These are phyloP conservation scores for Rhytidhysteron rufulum DNA, from an alignment of 2,329 filamentous ascomycete genomes.

Conservation along the genomic window DNA sequence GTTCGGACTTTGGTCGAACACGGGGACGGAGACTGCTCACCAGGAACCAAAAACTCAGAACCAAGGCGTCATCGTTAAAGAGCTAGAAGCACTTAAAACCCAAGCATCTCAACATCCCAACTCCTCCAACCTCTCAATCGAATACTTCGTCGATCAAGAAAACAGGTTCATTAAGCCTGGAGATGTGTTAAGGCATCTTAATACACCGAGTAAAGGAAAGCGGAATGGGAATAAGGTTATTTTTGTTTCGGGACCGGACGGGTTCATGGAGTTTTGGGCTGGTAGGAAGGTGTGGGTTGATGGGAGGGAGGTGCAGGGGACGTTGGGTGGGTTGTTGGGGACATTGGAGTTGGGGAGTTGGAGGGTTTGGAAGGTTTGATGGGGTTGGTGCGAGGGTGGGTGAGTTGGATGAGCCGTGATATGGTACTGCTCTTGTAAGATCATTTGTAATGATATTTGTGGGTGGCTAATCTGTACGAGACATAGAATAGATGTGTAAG, in stretches of 20 bases:
- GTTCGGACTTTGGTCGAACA: conserved; percentile 13
- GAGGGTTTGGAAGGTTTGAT: conserved; percentile 56
- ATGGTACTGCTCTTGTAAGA: no score
- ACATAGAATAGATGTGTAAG: no score
- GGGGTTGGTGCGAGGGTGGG: no score
- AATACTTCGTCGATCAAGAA: conserved; percentile 82
- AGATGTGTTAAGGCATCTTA: conserved; percentile 27
- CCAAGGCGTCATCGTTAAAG: conserved; percentile 53
- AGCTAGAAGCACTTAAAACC: conserved; percentile 61
- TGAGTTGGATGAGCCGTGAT: no score
- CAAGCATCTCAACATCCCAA: conserved; percentile 28
- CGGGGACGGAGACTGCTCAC: no score
- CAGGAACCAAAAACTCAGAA: conserved; percentile 14
- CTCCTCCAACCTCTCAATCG: conserved; percentile 45
- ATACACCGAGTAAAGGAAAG: conserved; percentile 12
- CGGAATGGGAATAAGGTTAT: conserved; percentile 59
- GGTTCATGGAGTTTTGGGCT: conserved; percentile 77
- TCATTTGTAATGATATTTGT: no score
- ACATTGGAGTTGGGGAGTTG: conserved; percentile 56
- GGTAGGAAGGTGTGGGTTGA: conserved; percentile 74
- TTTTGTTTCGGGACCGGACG: conserved; percentile 86
- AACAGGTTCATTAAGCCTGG: conserved; percentile 55
- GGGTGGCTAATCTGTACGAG: no score
- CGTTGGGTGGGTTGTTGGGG: conserved; percentile 64
- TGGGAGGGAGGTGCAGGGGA: conserved; percentile 71